A percentile compares a stretch with the other conserved stretches of the same genome.
Conservation (phyloP, 345 rosid genomes). For the Schrenkiella parvula region DNA sequence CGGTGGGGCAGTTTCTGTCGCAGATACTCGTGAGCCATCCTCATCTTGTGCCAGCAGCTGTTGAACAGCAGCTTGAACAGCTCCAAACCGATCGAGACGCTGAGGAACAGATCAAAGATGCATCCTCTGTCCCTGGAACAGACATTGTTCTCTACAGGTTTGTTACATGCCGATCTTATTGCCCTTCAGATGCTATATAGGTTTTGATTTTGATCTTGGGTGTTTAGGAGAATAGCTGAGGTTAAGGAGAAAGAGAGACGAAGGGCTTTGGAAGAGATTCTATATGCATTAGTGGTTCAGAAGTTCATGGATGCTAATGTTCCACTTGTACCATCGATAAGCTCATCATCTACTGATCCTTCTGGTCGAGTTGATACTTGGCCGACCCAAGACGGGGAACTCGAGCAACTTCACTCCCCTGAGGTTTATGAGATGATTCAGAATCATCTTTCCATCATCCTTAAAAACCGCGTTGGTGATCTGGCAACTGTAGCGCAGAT, state of each 20-base stretch:
- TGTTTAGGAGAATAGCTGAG: slow-evolving; percentile 87
- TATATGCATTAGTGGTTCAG: slow-evolving; percentile 86
- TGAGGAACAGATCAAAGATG: slow-evolving; percentile 53
- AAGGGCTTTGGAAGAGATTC: slow-evolving; percentile 78
- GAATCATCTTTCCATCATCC: slow-evolving; percentile 81
- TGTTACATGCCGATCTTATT: neutral
- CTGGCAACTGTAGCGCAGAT: slow-evolving; percentile 59
- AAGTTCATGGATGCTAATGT: slow-evolving; percentile 90
- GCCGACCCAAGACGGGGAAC: slow-evolving; percentile 60
- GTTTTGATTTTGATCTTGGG: neutral
- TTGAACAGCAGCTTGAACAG: slow-evolving; percentile 91
- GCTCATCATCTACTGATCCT: slow-evolving; percentile 43
- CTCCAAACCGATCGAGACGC: slow-evolving; percentile 79
- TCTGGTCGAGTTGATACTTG: slow-evolving; percentile 61
- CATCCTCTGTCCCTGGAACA: slow-evolving; percentile 55
- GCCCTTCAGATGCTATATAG: neutral
- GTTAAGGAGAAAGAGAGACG: slow-evolving; percentile 86
- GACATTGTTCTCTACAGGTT: slow-evolving; percentile 85
- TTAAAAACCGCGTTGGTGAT: slow-evolving; percentile 66
- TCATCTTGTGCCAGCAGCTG: slow-evolving; percentile 94
- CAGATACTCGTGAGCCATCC: slow-evolving; percentile 86
- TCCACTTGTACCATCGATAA: slow-evolving; percentile 63
- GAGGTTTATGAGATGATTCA: slow-evolving; percentile 97
- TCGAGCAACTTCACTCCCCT: slow-evolving; percentile 70
- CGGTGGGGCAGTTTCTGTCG: slow-evolving; percentile 78